Evolutionary conservation across 306 rosid genomes (phyloP).

Genomic region (Pyrus pyrifolia): DNA sequence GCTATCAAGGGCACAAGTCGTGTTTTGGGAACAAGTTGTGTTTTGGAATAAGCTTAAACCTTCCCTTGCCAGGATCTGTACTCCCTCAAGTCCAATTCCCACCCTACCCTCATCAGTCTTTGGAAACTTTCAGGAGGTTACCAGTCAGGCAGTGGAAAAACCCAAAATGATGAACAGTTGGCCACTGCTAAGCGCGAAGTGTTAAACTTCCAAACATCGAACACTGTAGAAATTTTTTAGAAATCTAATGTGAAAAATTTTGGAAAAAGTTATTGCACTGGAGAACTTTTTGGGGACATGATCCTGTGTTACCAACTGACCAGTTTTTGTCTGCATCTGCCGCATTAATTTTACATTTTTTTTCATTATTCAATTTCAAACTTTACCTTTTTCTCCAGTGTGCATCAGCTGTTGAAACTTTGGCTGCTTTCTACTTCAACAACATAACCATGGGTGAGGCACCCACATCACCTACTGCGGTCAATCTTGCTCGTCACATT

Average conservation of each 20-base stretch:
- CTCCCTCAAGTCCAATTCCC: background rate
- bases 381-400: constrained; percentile 54
- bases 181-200: background rate
- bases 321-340: background rate
- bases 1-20: background rate
- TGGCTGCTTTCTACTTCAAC: constrained; percentile 94
- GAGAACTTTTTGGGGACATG: background rate
- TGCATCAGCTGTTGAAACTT: constrained; percentile 92
- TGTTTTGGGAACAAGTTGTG: background rate
- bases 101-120: background rate
- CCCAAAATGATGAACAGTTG: background rate
- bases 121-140: background rate
- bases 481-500: constrained; percentile 79
- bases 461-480: constrained; percentile 68
- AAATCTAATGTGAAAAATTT: background rate
- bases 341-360: background rate
- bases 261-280: background rate
- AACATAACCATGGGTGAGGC: constrained; percentile 93
- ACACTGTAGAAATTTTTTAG: background rate
- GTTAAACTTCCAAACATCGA: background rate
- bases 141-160: background rate
- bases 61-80: background rate
- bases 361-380: constrained; percentile 4
- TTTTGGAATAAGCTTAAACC: background rate
- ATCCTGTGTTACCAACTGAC: background rate